Conservation (phyloP, 2,329 filamentous ascomycete genomes). For the Aspergillus vadensis region DNA sequence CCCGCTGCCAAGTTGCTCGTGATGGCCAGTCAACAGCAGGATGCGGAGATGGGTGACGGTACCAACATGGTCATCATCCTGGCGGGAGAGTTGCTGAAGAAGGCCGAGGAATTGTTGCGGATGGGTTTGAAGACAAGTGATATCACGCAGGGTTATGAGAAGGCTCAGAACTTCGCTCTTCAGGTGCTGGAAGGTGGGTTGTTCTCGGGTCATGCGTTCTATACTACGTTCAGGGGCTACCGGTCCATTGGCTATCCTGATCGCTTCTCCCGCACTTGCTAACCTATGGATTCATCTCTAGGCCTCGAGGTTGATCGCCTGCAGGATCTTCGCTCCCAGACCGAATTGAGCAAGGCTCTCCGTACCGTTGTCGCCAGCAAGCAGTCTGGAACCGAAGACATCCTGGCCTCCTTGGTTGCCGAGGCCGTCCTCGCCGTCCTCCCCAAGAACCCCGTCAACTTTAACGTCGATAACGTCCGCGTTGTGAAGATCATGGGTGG, state of each 20-base stretch:
- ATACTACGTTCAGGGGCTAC: constrained; percentile 12
- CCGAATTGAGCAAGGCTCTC: constrained; percentile 91
- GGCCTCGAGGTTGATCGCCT: constrained; percentile 90
- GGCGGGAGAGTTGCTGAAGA: constrained; percentile 91
- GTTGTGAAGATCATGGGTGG: constrained; percentile 99
- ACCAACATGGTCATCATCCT: constrained; percentile 97
- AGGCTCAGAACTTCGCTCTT: constrained; percentile 85
- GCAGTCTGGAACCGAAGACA: constrained; percentile 90
- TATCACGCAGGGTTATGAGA: constrained; percentile 93
- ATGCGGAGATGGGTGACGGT: constrained; percentile 97
- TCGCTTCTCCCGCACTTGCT: neutral
- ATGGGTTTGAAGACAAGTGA: constrained; percentile 99
- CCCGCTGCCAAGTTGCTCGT: constrained; percentile 96
- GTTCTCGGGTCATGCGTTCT: neutral
- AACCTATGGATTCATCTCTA: constrained; percentile 27
- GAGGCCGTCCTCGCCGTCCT: constrained; percentile 83
- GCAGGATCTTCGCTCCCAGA: constrained; percentile 74
- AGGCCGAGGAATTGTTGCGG: constrained; percentile 92
- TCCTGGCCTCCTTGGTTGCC: constrained; percentile 81
- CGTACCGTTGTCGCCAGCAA: constrained; percentile 95
- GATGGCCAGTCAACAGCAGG: constrained; percentile 98
- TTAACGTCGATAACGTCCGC: constrained; percentile 98
- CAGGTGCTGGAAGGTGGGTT: constrained; percentile 73
- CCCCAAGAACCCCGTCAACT: constrained; percentile 91
- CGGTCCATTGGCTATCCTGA: neutral